Evolutionary conservation across 805 yeast genomes (phyloP).

Genomic region (Saturnispora diversa): DNA sequence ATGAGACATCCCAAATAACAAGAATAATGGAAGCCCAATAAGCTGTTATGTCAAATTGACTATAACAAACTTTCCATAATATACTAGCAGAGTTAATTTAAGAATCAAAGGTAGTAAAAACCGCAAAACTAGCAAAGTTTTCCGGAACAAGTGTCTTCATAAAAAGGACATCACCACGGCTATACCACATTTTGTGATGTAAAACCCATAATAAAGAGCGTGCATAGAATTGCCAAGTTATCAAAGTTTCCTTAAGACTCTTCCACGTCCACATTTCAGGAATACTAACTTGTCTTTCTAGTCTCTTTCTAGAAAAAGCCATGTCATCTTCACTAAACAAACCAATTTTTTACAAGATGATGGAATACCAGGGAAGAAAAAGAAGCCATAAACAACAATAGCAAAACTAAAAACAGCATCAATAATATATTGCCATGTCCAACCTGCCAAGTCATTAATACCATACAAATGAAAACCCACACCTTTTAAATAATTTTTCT

Average conservation of each 20-base stretch:
- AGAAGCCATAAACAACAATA: slow-evolving; percentile 50
- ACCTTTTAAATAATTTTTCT: slow-evolving; percentile 15
- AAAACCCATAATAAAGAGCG: slow-evolving; percentile 19
- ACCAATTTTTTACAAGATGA: slow-evolving; percentile 27
- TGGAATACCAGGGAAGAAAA: slow-evolving; percentile 51
- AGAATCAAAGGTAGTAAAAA: slow-evolving; percentile 18
- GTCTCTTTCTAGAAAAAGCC: slow-evolving; percentile 40
- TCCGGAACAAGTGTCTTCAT: slow-evolving; percentile 17
- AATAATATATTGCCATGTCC: slow-evolving; percentile 70
- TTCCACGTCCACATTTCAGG: slow-evolving; percentile 37
- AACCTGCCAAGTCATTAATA: slow-evolving; percentile 45
- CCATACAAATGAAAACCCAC: slow-evolving; percentile 37
- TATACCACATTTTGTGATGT: slow-evolving; percentile 31
- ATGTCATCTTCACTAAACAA: slow-evolving; percentile 35
- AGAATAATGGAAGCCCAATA: slow-evolving; percentile 14
- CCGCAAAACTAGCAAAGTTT: slow-evolving; percentile 12
- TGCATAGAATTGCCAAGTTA: slow-evolving; percentile 33
- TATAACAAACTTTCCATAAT: slow-evolving; percentile 23
- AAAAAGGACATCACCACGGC: slow-evolving; percentile 23
- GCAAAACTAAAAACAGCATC: slow-evolving; percentile 54
- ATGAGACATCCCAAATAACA: slow-evolving; percentile 14
- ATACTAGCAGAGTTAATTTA: slow-evolving; percentile 16
- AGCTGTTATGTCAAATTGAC: slow-evolving; percentile 7
- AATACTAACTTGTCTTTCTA: slow-evolving; percentile 27
- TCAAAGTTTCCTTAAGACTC: slow-evolving; percentile 36